Evolutionary conservation across 805 yeast species (phyloP).

Genomic region (Cyberlindnera lachancei): DNA sequence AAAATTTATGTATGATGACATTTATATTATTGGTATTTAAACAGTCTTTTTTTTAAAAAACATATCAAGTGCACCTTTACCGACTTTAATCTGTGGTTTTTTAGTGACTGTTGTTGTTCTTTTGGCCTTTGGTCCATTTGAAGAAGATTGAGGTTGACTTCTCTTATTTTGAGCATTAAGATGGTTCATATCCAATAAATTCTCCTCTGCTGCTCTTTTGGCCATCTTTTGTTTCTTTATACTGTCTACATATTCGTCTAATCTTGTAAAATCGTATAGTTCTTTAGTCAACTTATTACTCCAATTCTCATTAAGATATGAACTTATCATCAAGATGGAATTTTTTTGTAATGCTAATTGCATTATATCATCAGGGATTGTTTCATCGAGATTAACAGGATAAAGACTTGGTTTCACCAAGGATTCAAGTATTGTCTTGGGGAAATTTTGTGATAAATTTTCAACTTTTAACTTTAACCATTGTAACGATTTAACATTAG

Average conservation of each 20-base stretch:
- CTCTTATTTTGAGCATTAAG: constrained; percentile 14
- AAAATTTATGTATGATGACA: background rate
- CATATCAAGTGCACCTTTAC: constrained; percentile 64
- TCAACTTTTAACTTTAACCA: constrained; percentile 34
- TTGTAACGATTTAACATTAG: constrained; percentile 28
- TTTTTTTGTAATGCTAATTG: constrained; percentile 29
- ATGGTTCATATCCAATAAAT: constrained; percentile 22
- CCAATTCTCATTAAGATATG: constrained; percentile 28
- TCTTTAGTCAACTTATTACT: constrained; percentile 20
- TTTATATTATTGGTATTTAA: no score
- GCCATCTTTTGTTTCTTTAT: constrained; percentile 16
- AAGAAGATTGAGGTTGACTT: constrained; percentile 5
- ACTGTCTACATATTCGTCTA: constrained; percentile 23
- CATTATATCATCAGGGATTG: constrained; percentile 30
- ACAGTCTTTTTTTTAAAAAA: constrained; percentile 42
- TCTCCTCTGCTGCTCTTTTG: constrained; percentile 25
- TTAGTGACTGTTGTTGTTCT: constrained; percentile 23
- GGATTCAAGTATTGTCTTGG: constrained; percentile 24
- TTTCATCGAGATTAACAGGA: constrained; percentile 23
- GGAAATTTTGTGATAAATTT: constrained; percentile 30
- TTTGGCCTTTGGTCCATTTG: constrained; percentile 21
- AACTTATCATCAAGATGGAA: constrained; percentile 41
- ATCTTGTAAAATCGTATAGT: constrained; percentile 24
- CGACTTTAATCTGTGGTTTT: constrained; percentile 40
- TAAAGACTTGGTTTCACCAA: constrained; percentile 21